phyloP scores from a whole-genome alignment of 495 filamentous ascomycete species.

The Cercophora samala region DNA sequence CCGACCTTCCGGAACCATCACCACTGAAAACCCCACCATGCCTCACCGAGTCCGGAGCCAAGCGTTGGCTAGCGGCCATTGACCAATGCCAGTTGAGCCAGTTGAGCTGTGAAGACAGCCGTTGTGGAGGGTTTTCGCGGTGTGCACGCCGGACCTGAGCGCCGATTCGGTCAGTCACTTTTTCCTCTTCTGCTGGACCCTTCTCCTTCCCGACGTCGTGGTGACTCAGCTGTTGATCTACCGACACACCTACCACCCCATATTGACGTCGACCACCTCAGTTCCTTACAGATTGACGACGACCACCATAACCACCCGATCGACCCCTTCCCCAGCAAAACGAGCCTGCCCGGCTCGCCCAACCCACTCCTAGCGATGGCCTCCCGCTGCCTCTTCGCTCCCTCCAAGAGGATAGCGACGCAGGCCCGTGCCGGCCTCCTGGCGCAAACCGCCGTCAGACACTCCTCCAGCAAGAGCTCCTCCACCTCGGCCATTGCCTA shows the following conservation, averaged over 20 bases:
- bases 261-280: not conserved
- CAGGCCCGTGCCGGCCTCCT: slow-evolving; percentile 23
- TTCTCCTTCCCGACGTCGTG: not conserved
- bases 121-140: slow-evolving; percentile 4
- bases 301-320: not conserved
- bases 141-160: slow-evolving; percentile 13
- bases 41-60: slow-evolving; percentile 20
- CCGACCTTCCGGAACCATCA: slow-evolving; percentile 2
- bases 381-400: slow-evolving; percentile 40
- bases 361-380: slow-evolving; percentile 36
- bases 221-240: slow-evolving; percentile 1
- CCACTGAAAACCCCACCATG: slow-evolving; percentile 2
- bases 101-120: not conserved
- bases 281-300: slow-evolving; percentile 1
- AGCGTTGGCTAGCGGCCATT: slow-evolving; percentile 18
- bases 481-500: slow-evolving; percentile 94
- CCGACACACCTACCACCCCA: slow-evolving; percentile 25
- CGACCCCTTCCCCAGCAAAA: slow-evolving; percentile 3
- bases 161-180: slow-evolving; percentile 21
- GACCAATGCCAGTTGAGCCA: slow-evolving; percentile 21
- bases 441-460: slow-evolving; percentile 22
- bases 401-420: slow-evolving; percentile 36
- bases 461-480: slow-evolving; percentile 43
- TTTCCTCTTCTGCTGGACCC: slow-evolving; percentile 20
- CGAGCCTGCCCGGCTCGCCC: slow-evolving; percentile 27